phyloP scores from a whole-genome alignment of 257 asterid genomes.

The Nicotiana otophora region DNA sequence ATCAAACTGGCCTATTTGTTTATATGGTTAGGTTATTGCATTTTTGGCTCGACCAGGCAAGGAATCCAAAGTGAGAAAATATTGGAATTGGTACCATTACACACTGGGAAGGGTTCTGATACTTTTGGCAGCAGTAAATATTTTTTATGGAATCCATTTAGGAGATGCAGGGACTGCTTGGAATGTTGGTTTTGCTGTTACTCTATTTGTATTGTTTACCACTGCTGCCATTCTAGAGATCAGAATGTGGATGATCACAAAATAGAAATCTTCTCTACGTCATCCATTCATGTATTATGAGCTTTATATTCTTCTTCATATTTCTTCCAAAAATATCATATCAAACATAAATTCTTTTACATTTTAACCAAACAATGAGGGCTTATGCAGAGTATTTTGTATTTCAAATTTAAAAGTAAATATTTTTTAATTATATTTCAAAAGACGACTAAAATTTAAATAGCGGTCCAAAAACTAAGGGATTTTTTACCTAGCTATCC shows the following conservation, averaged over 20 bases:
- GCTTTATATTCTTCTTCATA: neutral
- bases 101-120: constrained; percentile 54
- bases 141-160: constrained; percentile 76
- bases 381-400: neutral
- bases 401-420: too few relatives aligned
- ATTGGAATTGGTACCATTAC: constrained; percentile 91
- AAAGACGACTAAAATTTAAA: too few relatives aligned
- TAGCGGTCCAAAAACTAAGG: too few relatives aligned
- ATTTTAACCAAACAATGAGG: neutral
- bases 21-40: constrained; percentile 51
- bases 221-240: constrained; percentile 47
- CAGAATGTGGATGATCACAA: constrained; percentile 30
- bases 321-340: neutral
- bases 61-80: constrained; percentile 56
- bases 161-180: constrained; percentile 53
- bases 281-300: neutral
- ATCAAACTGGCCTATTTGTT: neutral
- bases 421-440: too few relatives aligned
- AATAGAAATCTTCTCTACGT: neutral
- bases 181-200: constrained; percentile 70
- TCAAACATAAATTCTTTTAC: neutral
- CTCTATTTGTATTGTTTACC: constrained; percentile 38
- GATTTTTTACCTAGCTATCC: too few relatives aligned
- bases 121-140: constrained; percentile 54
- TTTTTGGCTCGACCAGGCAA: constrained; percentile 66